Percentiles rank a stretch among this genome's conserved stretches.
Evolutionary conservation across 2,329 filamentous ascomycete species (phyloP).

Genomic region (Fusarium paranaense): DNA sequence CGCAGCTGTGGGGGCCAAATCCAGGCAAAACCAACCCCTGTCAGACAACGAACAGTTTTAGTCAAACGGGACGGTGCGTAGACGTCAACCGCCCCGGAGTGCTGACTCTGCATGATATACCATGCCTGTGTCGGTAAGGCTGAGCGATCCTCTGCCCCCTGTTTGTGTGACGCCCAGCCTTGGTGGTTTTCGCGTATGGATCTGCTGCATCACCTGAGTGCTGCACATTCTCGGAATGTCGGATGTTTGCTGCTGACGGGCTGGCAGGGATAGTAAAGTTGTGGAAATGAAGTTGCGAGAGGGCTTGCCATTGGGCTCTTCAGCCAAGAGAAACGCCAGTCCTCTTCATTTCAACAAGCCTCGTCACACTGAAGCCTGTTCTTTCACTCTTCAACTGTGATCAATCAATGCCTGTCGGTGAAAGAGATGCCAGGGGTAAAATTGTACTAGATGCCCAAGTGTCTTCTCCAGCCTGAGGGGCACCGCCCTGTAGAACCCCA

Average conservation of each 20-base stretch:
- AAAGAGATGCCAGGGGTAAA: not conserved
- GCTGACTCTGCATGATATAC: constrained; percentile 33
- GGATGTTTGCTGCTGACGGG: not conserved
- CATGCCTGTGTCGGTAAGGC: constrained; percentile 39
- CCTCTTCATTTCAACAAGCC: not conserved
- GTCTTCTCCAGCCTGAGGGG: not conserved
- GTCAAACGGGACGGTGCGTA: not conserved
- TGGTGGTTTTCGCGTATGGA: not conserved
- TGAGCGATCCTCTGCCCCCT: not conserved
- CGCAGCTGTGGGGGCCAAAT: not conserved
- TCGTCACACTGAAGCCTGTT: not conserved
- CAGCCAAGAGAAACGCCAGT: not conserved
- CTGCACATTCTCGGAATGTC: not conserved
- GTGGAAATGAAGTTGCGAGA: not conserved
- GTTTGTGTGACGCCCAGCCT: not conserved
- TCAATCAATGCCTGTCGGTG: not conserved
- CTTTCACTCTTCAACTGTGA: not conserved
- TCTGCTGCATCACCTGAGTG: not conserved
- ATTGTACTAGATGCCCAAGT: not conserved
- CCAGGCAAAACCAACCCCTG: not conserved
- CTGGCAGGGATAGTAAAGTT: not conserved
- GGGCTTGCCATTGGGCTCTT: not conserved
- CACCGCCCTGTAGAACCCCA: not conserved
- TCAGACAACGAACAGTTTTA: not conserved
- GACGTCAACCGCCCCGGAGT: not conserved